Evolutionary conservation across 345 rosid species (phyloP).

Genomic region (Arabis alpina): DNA sequence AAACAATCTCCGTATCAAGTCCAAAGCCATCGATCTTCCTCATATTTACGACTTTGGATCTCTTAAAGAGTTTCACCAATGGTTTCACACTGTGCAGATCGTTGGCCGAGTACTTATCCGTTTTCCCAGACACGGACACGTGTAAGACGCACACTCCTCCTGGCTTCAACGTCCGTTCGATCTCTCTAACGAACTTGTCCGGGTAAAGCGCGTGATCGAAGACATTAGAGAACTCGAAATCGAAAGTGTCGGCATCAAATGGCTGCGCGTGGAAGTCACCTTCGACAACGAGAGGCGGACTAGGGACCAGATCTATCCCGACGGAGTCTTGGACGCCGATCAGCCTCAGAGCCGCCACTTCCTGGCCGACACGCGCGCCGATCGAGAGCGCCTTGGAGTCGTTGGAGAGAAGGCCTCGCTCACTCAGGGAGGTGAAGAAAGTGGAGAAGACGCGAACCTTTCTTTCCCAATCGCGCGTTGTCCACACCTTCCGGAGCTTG

Average conservation of each 20-base stretch:
- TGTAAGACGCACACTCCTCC: constrained; percentile 81
- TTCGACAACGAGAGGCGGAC: constrained; percentile 73
- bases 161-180: constrained; percentile 82
- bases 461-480: constrained; percentile 89
- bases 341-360: constrained; percentile 73
- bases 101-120: constrained; percentile 91
- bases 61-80: constrained; percentile 58
- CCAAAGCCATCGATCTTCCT: constrained; percentile 92
- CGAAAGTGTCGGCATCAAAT: constrained; percentile 64
- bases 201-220: constrained; percentile 97
- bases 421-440: constrained; percentile 59
- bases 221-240: constrained; percentile 92
- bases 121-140: constrained; percentile 62
- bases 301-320: constrained; percentile 89
- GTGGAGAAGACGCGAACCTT: constrained; percentile 69
- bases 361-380: constrained; percentile 94
- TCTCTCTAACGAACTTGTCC: constrained; percentile 76
- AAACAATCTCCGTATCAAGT: constrained; percentile 86
- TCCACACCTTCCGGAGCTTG: constrained; percentile 73
- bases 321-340: constrained; percentile 72
- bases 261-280: constrained; percentile 95
- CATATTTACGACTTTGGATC: constrained; percentile 61
- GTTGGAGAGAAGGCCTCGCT: constrained; percentile 50
- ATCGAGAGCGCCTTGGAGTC: constrained; percentile 69
- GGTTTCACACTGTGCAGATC: constrained; percentile 71